Percentiles rank a stretch among this genome's conserved stretches.
Evolutionary conservation across 257 asterid genomes (phyloP).

Genomic region (Voacanga thouarsii): DNA sequence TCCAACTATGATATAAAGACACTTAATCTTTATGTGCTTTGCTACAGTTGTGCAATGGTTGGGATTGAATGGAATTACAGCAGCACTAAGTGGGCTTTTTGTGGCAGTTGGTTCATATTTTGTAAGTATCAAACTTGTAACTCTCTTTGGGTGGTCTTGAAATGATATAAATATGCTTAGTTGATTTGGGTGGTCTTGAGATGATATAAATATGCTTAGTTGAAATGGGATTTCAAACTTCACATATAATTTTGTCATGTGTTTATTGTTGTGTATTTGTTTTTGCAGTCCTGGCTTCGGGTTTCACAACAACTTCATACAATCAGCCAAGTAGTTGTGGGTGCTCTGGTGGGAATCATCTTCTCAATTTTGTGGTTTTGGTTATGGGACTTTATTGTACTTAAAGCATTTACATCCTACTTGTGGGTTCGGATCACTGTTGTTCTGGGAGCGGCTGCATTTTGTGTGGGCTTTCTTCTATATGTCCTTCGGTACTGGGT

Average conservation of each 20-base stretch:
- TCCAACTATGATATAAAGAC: neutral
- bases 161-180: neutral
- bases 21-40: neutral
- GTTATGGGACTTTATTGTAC: constrained; percentile 53
- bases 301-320: constrained; percentile 67
- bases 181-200: neutral
- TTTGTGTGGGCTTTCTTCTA: constrained; percentile 29
- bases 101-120: constrained; percentile 53
- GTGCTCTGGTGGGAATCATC: constrained; percentile 51
- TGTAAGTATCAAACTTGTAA: constrained; percentile 41
- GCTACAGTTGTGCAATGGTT: constrained; percentile 51
- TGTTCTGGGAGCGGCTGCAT: constrained; percentile 32
- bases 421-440: constrained; percentile 46
- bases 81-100: constrained; percentile 35
- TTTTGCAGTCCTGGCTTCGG: constrained; percentile 83
- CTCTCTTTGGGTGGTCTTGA: neutral
- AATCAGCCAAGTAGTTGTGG: constrained; percentile 63
- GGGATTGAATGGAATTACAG: constrained; percentile 53
- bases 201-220: neutral
- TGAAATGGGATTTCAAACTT: neutral
- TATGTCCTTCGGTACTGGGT: constrained; percentile 36
- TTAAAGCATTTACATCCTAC: constrained; percentile 34
- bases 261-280: neutral
- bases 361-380: constrained; percentile 61
- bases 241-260: neutral